Percentiles rank a stretch among this genome's conserved stretches.
phyloP scores from a whole-genome alignment of 768 basidiomycete species.

The Polyporus arcularius region DNA sequence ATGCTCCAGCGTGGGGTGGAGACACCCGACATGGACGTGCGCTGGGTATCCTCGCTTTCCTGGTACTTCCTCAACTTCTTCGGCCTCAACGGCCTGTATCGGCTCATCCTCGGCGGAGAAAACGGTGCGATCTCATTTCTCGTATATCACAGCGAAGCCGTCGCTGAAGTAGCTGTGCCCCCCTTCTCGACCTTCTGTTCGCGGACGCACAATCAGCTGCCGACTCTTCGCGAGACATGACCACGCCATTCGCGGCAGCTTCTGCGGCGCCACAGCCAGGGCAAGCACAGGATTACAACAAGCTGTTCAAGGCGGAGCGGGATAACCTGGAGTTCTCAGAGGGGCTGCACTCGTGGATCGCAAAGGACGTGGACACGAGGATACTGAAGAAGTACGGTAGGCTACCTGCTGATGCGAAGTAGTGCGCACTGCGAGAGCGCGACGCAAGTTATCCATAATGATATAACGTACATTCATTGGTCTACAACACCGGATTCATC shows the following conservation, averaged over 20 bases:
- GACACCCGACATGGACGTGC: slow-evolving; percentile 95
- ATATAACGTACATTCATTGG: slow-evolving; percentile 17
- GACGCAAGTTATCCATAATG: slow-evolving; percentile 16
- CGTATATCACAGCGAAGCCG: neutral
- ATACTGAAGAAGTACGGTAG: slow-evolving; percentile 74
- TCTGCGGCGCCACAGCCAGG: slow-evolving; percentile 45
- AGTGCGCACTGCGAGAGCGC: neutral
- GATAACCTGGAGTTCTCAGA: slow-evolving; percentile 94
- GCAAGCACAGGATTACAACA: slow-evolving; percentile 82
- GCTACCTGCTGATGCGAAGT: slow-evolving; percentile 8
- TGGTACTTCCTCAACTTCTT: slow-evolving; percentile 99
- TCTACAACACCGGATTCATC: slow-evolving; percentile 13
- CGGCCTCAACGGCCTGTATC: slow-evolving; percentile 94
- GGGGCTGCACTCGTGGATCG: slow-evolving; percentile 82
- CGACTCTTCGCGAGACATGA: slow-evolving; percentile 76
- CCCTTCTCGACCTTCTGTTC: slow-evolving; percentile 15
- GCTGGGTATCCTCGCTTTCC: slow-evolving; percentile 97
- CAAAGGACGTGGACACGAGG: slow-evolving; percentile 76
- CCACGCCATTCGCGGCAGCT: slow-evolving; percentile 62
- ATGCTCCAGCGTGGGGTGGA: slow-evolving; percentile 97
- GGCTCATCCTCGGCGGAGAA: slow-evolving; percentile 86
- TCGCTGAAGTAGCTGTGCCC: slow-evolving; percentile 14
- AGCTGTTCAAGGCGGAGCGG: slow-evolving; percentile 86
- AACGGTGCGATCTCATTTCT: slow-evolving; percentile 60
- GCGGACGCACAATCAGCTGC: slow-evolving; percentile 52